Base-by-base conservation (phyloP, 1,139 yeast species). In the Zhuliangozyma blackwelliae region DNA sequence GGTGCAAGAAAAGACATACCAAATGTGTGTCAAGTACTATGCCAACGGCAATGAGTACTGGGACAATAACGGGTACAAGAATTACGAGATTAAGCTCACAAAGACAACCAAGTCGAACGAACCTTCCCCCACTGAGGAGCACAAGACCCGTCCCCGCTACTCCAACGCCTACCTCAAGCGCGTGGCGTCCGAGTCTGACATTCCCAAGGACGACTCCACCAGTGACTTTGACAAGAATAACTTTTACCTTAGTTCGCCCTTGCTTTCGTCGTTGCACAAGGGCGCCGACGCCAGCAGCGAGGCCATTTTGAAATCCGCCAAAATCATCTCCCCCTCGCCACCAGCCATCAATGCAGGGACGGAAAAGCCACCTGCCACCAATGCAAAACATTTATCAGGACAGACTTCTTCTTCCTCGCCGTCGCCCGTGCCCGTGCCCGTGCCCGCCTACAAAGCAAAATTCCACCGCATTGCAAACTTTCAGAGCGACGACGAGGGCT, bases 11-110 rank as follows among this genome's bases (percentile, higher is more conserved):
- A 56, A 56, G 31, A 44, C 43, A 16, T 64, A 61, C 43, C 56
- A 64, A 35, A 65, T 85, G 48, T 86, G 95, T 51, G 71, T 86
- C 29, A 72, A 77, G 39, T 87, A 79, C 54, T 55, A 52, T 32
- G 57, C 77, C 22, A 63, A 64, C 25, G 68, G 68, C 21, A 54
- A 58, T 25, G 90, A 82, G 48, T 76, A 54, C 52, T 88, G 96
- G 95, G 96, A 87, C 58, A 87, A 85, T 61, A 87, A 88, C 57
- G 46, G 60, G 28, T 55, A 53, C 33, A 57, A 61, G 36, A 87
- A 87, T 58, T 87, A 83, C 58, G 68, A 66, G 34, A 66, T 86
- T 22, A 61, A 62, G 36, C 64, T 83, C 39, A 61, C 52, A 12
- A 64, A 63, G 22, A 20, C 19, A 19, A 16, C n/a, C 9, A 19